A percentile compares a stretch with the other conserved stretches of the same genome.
phyloP scores from a whole-genome alignment of 352 stramenopile species.

The Saprolegnia diclina region DNA sequence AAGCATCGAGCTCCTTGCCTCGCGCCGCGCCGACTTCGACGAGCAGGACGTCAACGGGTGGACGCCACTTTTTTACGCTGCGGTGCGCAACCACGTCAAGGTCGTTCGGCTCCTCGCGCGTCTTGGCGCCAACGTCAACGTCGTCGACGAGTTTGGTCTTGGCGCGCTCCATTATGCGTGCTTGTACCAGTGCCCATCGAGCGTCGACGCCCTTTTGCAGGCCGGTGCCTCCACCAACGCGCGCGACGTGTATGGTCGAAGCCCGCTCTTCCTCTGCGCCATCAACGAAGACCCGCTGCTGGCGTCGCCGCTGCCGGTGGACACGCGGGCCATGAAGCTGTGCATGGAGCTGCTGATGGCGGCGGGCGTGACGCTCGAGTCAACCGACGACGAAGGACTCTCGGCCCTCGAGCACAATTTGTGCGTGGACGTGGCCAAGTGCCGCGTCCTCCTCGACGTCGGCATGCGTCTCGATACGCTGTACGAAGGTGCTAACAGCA shows the following conservation, averaged over 20 bases:
- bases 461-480: not conserved
- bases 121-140: not conserved
- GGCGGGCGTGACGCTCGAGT: not conserved
- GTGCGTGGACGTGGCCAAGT: not conserved
- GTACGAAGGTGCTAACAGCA: not conserved
- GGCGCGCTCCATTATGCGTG: conserved; percentile 3
- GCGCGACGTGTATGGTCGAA: not conserved
- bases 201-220: conserved; percentile 3
- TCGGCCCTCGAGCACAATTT: conserved; percentile 4
- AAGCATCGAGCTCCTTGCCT: not conserved
- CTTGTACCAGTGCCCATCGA: not conserved
- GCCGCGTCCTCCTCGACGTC: not conserved
- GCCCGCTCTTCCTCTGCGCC: conserved; percentile 7
- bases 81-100: not conserved
- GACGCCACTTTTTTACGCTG: conserved; percentile 10
- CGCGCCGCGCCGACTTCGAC: not conserved
- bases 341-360: not conserved
- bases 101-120: not conserved
- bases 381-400: conserved; percentile 1
- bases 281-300: conserved; percentile 12
- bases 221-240: not conserved
- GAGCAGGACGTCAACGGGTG: conserved; percentile 1
- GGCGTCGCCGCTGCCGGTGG: not conserved
- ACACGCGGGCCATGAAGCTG: not conserved
- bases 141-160: conserved; percentile 3